Evolutionary conservation across 192 early-diverging fungal species (phyloP).

Genomic region (Fimicolochytrium jonesii): DNA sequence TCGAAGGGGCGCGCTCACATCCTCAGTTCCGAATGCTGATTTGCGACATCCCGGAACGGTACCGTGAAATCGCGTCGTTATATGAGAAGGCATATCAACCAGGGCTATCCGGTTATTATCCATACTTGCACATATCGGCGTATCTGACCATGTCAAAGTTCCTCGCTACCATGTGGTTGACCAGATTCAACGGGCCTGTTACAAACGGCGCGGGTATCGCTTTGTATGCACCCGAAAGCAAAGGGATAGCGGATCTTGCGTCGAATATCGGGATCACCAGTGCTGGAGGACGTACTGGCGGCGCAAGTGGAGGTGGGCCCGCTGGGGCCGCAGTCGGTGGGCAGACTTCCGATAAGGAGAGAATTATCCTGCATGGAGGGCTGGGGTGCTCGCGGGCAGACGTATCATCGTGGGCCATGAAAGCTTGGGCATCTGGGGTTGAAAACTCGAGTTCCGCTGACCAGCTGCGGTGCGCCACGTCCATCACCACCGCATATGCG

Average conservation of each 20-base stretch:
- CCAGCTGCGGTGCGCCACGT: conserved; percentile 50
- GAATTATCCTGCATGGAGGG: conserved; percentile 14
- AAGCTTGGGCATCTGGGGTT: conserved; percentile 44
- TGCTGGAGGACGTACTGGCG: conserved; percentile 8
- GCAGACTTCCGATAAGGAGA: conserved; percentile 16
- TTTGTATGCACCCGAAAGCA: conserved; percentile 18
- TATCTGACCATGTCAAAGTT: conserved; percentile 68
- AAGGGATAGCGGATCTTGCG: conserved; percentile 31
- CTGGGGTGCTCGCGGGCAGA: conserved; percentile 32
- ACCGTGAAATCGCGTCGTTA: conserved; percentile 56
- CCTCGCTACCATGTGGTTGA: conserved; percentile 43
- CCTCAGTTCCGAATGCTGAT: conserved; percentile 30
- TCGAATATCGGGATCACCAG: conserved; percentile 21
- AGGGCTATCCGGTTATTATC: conserved; percentile 33
- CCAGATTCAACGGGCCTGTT: conserved; percentile 33
- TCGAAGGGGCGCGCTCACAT: conserved; percentile 9
- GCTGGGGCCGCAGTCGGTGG: neutral
- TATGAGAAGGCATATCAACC: conserved; percentile 49
- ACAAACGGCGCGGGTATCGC: conserved; percentile 39
- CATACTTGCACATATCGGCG: conserved; percentile 61
- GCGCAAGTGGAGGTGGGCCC: conserved; percentile 3
- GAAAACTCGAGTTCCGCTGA: conserved; percentile 56
- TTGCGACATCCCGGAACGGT: conserved; percentile 63
- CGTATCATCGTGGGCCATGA: conserved; percentile 62
- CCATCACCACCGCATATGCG: conserved; percentile 57